These are phyloP conservation scores for Kalmanozyma brasiliensis DNA, from an alignment of 1,284 basidiomycete genomes.

Conservation along the genomic window DNA sequence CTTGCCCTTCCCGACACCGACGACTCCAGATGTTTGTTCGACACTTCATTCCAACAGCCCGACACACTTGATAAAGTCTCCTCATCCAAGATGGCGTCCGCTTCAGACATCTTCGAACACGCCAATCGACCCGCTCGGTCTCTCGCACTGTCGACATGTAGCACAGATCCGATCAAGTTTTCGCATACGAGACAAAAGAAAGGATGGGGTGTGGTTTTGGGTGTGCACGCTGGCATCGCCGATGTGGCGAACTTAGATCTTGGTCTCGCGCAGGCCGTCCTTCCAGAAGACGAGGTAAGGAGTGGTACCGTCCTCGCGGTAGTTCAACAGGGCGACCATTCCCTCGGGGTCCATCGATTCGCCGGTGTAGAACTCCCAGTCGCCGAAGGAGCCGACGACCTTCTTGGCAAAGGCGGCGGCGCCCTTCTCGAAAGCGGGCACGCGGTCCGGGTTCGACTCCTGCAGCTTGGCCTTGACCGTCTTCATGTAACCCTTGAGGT, in stretches of 20 bases:
- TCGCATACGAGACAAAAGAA: neutral
- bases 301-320: slow-evolving; percentile 73
- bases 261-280: slow-evolving; percentile 66
- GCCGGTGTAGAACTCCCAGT: slow-evolving; percentile 89
- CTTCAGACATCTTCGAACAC: neutral
- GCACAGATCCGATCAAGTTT: slow-evolving; percentile 12
- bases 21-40: no score
- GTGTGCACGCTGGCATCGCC: neutral
- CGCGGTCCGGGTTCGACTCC: slow-evolving; percentile 75
- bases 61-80: no score
- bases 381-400: slow-evolving; percentile 86
- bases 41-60: no score
- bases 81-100: no score
- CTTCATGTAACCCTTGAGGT: slow-evolving; percentile 92
- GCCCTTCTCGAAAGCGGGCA: slow-evolving; percentile 84
- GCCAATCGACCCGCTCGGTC: no score
- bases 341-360: slow-evolving; percentile 72
- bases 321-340: slow-evolving; percentile 69
- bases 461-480: slow-evolving; percentile 74
- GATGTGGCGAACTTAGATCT: slow-evolving; percentile 56
- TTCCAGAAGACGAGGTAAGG: slow-evolving; percentile 74
- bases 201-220: neutral
- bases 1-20: no score
- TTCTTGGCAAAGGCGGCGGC: slow-evolving; percentile 75
- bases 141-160: neutral